Evolutionary conservation across 208 protist species (phyloP).

Genomic region (Giardia duodenalis): DNA sequence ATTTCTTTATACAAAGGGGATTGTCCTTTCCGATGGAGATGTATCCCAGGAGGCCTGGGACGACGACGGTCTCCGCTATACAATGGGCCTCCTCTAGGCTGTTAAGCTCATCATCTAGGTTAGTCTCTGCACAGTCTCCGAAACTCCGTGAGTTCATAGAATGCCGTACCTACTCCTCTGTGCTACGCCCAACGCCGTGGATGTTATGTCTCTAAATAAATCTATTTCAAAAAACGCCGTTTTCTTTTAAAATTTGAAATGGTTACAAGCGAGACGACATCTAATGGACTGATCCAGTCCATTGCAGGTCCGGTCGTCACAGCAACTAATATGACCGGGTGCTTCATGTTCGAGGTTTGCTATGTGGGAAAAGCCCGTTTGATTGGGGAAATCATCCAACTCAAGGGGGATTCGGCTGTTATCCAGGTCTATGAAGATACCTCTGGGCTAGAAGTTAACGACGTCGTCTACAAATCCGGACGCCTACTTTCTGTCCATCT

Average conservation of each 20-base stretch:
- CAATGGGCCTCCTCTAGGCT: neutral
- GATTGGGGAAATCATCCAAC: constrained; percentile 98
- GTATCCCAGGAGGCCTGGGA: neutral
- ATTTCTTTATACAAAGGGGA: neutral
- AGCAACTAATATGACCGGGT: constrained; percentile 91
- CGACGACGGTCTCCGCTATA: neutral
- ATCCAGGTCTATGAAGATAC: constrained; percentile 99
- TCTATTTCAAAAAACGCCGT: too few relatives aligned
- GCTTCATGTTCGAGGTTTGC: constrained; percentile 97
- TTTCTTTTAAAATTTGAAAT: too few relatives aligned
- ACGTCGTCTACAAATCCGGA: constrained; percentile 90
- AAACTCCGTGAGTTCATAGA: too few relatives aligned
- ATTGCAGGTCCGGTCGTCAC: constrained; percentile 90
- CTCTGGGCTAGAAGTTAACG: constrained; percentile 91
- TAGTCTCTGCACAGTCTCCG: neutral
- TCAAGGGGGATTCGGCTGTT: constrained; percentile 91
- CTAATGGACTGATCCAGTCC: neutral
- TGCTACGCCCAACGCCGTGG: too few relatives aligned
- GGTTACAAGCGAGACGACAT: neutral
- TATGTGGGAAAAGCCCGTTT: constrained; percentile 84
- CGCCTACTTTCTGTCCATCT: constrained; percentile 96
- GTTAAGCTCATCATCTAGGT: neutral
- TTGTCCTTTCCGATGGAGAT: neutral
- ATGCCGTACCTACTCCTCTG: too few relatives aligned
- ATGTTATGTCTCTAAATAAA: too few relatives aligned